Evolutionary conservation across 1,284 basidiomycete genomes (phyloP).

Genomic region (Rhodotorula sp.): DNA sequence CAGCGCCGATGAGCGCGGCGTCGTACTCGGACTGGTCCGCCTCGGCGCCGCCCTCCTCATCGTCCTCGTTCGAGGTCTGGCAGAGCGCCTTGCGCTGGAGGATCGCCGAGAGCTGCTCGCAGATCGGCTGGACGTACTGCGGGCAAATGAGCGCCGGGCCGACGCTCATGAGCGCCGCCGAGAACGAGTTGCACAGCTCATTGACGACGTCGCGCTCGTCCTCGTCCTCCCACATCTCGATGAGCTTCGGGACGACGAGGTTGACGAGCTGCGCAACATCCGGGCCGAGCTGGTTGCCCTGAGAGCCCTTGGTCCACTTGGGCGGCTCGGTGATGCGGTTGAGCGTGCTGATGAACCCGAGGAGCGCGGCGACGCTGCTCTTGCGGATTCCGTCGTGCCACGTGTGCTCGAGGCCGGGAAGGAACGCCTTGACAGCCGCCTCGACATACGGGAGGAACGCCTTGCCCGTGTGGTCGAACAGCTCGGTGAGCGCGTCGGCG

Average conservation of each 20-base stretch:
- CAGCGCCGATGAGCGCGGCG: slow-evolving; percentile 89
- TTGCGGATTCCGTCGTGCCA: slow-evolving; percentile 99
- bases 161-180: slow-evolving; percentile 44
- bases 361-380: slow-evolving; percentile 82
- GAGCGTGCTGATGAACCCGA: slow-evolving; percentile 89
- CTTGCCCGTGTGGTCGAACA: slow-evolving; percentile 78
- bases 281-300: slow-evolving; percentile 15
- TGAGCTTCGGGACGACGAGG: slow-evolving; percentile 71
- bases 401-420: slow-evolving; percentile 74
- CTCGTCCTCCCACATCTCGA: slow-evolving; percentile 90
- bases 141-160: slow-evolving; percentile 47
- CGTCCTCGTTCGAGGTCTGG: slow-evolving; percentile 95
- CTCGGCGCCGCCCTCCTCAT: slow-evolving; percentile 66
- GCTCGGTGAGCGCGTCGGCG: slow-evolving; percentile 89
- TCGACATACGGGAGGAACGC: slow-evolving; percentile 84
- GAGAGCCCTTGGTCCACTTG: slow-evolving; percentile 77
- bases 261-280: slow-evolving; percentile 81
- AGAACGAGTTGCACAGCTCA: slow-evolving; percentile 47
- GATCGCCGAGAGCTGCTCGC: slow-evolving; percentile 75
- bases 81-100: slow-evolving; percentile 91
- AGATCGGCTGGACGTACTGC: slow-evolving; percentile 69
- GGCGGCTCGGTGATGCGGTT: slow-evolving; percentile 81
- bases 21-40: slow-evolving; percentile 87
- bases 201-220: slow-evolving; percentile 72
- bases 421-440: slow-evolving; percentile 74